Evolutionary conservation across 129 eudicot species (phyloP).

Genomic region (Kitagawia praeruptora): DNA sequence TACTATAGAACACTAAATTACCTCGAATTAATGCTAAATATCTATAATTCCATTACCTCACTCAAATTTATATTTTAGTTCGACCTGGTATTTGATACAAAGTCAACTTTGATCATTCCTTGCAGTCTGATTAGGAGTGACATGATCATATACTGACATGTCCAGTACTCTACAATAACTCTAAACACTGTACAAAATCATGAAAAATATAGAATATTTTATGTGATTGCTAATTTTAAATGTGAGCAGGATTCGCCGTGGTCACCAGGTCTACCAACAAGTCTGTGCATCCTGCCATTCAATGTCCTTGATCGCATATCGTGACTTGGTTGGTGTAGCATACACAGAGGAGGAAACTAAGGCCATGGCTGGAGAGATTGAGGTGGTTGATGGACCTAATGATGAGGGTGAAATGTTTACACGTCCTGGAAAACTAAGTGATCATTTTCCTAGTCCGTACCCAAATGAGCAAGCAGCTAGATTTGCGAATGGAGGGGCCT

Average conservation of each 20-base stretch:
- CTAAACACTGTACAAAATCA: background rate
- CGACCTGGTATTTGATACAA: background rate
- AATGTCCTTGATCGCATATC: conserved; percentile 60
- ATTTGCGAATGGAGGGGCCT: conserved; percentile 64
- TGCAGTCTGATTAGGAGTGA: background rate
- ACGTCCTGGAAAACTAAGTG: conserved; percentile 51
- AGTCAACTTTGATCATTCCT: background rate
- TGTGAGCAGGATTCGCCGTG: conserved; percentile 63
- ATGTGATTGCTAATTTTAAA: conserved; percentile 5
- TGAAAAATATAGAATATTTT: background rate
- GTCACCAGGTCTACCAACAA: conserved; percentile 76
- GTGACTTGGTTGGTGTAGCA: conserved; percentile 80
- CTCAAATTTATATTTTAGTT: background rate
- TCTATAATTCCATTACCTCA: background rate
- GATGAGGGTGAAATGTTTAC: conserved; percentile 67
- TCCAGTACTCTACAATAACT: background rate
- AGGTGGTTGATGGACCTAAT: conserved; percentile 60
- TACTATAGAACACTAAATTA: background rate
- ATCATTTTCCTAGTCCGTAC: conserved; percentile 58
- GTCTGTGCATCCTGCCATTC: conserved; percentile 88
- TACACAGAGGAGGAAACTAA: conserved; percentile 79
- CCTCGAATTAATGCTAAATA: background rate
- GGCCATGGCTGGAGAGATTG: conserved; percentile 78
- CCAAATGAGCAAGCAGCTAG: conserved; percentile 59
- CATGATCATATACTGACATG: background rate